phyloP scores from a whole-genome alignment of 495 filamentous ascomycete species.

The Neurospora sp. region DNA sequence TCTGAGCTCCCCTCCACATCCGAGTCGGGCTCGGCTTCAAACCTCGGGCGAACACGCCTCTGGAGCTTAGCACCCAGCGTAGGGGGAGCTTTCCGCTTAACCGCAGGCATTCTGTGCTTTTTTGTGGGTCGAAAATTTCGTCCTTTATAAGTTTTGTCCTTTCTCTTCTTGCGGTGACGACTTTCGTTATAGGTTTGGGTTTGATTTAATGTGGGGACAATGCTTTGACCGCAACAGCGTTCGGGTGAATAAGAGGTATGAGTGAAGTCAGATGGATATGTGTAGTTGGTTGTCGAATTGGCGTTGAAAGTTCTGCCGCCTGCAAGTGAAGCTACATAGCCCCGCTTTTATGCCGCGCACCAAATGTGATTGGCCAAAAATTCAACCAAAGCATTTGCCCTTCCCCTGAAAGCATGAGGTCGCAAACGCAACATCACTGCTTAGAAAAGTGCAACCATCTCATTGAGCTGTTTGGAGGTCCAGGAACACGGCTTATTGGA shows the following conservation, averaged over 20 bases:
- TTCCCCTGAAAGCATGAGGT: not conserved
- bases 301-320: not conserved
- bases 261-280: not conserved
- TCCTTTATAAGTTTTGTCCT: not conserved
- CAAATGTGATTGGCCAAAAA: not conserved
- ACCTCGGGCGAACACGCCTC: slow-evolving; percentile 48
- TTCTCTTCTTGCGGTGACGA: not conserved
- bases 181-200: not conserved
- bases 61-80: slow-evolving; percentile 31
- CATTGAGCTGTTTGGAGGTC: not conserved
- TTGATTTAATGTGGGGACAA: not conserved
- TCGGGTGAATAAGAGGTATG: not conserved
- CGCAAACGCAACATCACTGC: not conserved
- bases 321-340: not conserved
- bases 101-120: slow-evolving; percentile 13
- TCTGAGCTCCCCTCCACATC: slow-evolving; percentile 21
- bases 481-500: not conserved
- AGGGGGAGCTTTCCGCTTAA: slow-evolving; percentile 21
- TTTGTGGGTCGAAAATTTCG: not conserved
- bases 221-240: not conserved
- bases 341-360: not conserved
- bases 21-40: slow-evolving; percentile 45
- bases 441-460: not conserved
- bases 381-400: not conserved
- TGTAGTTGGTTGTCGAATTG: not conserved